Evolutionary conservation across 2,329 filamentous ascomycete species (phyloP).

Genomic region (Colletotrichum acutatum): DNA sequence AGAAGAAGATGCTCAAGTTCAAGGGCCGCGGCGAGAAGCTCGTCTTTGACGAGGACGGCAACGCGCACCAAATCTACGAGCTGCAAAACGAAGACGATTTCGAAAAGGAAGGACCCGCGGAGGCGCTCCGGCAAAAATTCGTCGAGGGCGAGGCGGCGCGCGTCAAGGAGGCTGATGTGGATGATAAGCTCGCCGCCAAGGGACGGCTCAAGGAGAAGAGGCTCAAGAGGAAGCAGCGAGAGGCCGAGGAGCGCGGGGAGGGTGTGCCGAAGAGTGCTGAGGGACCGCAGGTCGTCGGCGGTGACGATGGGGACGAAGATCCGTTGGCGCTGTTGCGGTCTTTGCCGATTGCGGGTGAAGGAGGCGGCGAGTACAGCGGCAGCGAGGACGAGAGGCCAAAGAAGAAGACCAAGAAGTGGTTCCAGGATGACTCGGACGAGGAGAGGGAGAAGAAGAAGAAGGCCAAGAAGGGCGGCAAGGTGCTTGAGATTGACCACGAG

Average conservation of each 20-base stretch:
- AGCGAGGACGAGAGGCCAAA: constrained; percentile 49
- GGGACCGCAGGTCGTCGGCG: constrained; percentile 41
- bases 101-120: constrained; percentile 76
- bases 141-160: constrained; percentile 78
- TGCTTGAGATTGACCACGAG: constrained; percentile 72
- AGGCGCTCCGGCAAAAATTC: constrained; percentile 81
- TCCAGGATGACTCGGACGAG: constrained; percentile 71
- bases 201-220: constrained; percentile 83
- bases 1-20: constrained; percentile 92
- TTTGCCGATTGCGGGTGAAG: constrained; percentile 60
- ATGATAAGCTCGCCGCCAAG: constrained; percentile 84
- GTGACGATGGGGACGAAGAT: constrained; percentile 57
- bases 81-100: constrained; percentile 89
- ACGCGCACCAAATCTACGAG: constrained; percentile 86
- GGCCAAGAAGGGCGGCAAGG: constrained; percentile 61
- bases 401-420: constrained; percentile 83
- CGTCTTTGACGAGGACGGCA: constrained; percentile 92
- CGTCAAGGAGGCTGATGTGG: constrained; percentile 79
- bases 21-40: constrained; percentile 88
- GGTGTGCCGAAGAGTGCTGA: not conserved
- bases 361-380: constrained; percentile 40
- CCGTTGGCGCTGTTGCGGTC: constrained; percentile 68
- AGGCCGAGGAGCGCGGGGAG: constrained; percentile 62
- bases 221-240: constrained; percentile 77
- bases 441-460: constrained; percentile 49